Evolutionary conservation across 768 basidiomycete species (phyloP), one percentile per base, ranked within the genome.

Genomic region (Butyriboletus loyo): DNA sequence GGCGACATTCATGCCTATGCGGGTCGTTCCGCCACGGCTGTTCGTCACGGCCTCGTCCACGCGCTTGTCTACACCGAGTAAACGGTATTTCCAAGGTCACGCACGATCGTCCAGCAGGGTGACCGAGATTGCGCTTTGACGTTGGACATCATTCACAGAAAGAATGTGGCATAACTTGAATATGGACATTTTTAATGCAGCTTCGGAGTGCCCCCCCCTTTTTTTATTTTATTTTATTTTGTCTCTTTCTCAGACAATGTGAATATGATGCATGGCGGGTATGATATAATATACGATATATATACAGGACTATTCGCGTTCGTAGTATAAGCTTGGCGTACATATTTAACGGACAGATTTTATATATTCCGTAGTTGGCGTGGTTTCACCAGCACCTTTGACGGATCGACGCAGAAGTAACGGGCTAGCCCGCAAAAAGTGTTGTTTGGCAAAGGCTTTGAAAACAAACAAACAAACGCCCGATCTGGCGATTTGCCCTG

Each of bases 381-480:
- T 3, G 6, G 13, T 15, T 39, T 39, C 38, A 21, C 34, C 6
- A 3, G 6, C 27, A n/a, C 2, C 15, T 8, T 1, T 36, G 35
- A n/a, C 14, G 3, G 17, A 37, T 11, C 19, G 36, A 10, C 36
- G 36, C 14, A n/a, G n/a, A n/a, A n/a, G n/a, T n/a, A n/a, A n/a
- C n/a, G n/a, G n/a, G n/a, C n/a, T n/a, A n/a, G n/a, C n/a, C n/a
- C n/a, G n/a, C n/a, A n/a, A n/a, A n/a, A 35, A 10, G 35, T 14
- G 46, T 49, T 55, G 59, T 56, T 54, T 62, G 54, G 57, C 56
- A 55, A 58, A 47, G 27, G 45, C 59, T 48, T 62, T 54, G 47
- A 47, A 49, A 48, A 51, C 4, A 62, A 63, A 57, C 40, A 62
- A 63, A 57, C 40, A 55, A 52, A 36, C 25, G 2, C 17, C 32